These are phyloP conservation scores for Pichia sp. DNA, from an alignment of 1,139 yeast genomes.

Conservation along the genomic window DNA sequence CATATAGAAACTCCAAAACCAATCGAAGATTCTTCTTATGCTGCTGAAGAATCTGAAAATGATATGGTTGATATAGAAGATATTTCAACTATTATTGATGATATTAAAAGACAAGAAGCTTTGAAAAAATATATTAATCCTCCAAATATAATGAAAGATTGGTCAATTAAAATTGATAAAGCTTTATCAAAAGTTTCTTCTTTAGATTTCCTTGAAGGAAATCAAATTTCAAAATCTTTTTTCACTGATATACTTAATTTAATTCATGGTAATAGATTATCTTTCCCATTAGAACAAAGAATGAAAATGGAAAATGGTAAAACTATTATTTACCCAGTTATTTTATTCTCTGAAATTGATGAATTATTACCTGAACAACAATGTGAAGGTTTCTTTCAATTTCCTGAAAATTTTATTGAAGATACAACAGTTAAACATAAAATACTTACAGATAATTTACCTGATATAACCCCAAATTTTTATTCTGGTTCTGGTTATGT, in stretches of 20 bases:
- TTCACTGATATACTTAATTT: constrained; percentile 25
- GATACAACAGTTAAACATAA: constrained; percentile 24
- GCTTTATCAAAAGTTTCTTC: constrained; percentile 21
- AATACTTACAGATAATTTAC: constrained; percentile 21
- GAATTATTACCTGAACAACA: constrained; percentile 24
- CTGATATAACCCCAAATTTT: constrained; percentile 26
- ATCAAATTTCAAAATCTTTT: constrained; percentile 24
- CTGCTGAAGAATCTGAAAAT: constrained; percentile 6
- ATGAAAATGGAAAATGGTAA: constrained; percentile 26
- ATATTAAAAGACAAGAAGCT: not conserved
- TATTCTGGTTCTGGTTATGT: constrained; percentile 69
- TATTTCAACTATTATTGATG: not conserved
- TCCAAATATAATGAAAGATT: constrained; percentile 11
- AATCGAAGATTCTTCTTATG: constrained; percentile 12
- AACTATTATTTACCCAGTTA: constrained; percentile 26
- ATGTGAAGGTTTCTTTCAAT: constrained; percentile 20
- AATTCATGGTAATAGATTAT: constrained; percentile 24
- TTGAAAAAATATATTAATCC: constrained; percentile 1
- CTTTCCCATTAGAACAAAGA: constrained; percentile 27
- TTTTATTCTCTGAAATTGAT: constrained; percentile 22
- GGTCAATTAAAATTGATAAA: constrained; percentile 17
- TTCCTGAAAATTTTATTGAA: constrained; percentile 20
- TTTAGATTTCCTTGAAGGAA: constrained; percentile 24
- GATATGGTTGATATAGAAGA: constrained; percentile 1
- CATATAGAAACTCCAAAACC: constrained; percentile 3